phyloP scores from a whole-genome alignment of 176 grass and related monocot species.

The Triticum turgidum region DNA sequence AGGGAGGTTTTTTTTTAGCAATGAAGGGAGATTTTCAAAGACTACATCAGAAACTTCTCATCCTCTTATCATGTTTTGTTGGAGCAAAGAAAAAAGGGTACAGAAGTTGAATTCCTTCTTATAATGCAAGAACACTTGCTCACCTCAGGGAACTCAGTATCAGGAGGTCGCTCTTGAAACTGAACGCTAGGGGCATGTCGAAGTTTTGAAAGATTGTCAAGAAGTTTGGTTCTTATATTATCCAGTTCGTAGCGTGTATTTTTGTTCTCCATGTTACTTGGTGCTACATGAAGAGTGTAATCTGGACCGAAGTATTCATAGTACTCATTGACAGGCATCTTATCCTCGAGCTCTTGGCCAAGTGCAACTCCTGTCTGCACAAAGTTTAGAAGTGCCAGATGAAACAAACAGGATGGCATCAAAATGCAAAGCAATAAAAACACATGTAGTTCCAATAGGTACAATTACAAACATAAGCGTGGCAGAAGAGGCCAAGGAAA shows the following conservation, averaged over 20 bases:
- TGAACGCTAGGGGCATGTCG: conserved; percentile 87
- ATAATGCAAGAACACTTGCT: not conserved
- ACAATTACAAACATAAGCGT: not conserved
- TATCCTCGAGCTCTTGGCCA: conserved; percentile 70
- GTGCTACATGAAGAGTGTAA: conserved; percentile 85
- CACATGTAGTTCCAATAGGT: not conserved
- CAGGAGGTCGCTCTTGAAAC: conserved; percentile 86
- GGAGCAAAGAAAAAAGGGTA: not conserved
- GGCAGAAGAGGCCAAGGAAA: not conserved
- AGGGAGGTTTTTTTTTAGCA: not conserved
- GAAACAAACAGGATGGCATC: conserved; percentile 2
- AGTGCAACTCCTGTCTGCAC: conserved; percentile 81
- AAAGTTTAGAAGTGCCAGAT: not conserved
- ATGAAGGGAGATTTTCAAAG: not conserved
- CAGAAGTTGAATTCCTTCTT: not conserved
- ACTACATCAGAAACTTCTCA: not conserved
- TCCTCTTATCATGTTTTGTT: not conserved
- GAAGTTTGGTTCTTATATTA: conserved; percentile 69
- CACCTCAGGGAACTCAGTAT: conserved; percentile 85
- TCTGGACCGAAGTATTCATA: conserved; percentile 95
- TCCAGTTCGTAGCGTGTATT: conserved; percentile 66
- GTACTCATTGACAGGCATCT: conserved; percentile 89
- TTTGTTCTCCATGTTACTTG: conserved; percentile 99
- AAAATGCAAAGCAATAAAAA: conserved; percentile 3
- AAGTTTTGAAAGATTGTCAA: conserved; percentile 93